These are phyloP conservation scores for Thinopyrum obtusiflorum DNA, from an alignment of 202 grass and related monocot species.

Conservation along the genomic window DNA sequence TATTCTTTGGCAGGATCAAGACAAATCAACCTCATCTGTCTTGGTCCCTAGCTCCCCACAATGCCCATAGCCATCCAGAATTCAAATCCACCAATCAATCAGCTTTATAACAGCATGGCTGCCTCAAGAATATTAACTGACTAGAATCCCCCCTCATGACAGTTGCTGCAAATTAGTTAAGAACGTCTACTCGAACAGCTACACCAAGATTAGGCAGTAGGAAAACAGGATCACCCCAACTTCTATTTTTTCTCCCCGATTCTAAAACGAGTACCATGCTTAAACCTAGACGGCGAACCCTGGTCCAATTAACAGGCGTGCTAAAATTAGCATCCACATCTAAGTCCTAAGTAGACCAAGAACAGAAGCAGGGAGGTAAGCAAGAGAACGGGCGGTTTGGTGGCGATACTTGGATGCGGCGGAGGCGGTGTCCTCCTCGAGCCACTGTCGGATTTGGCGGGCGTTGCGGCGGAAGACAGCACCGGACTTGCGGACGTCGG, in stretches of 20 bases:
- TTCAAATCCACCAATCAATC: not conserved
- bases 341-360: not conserved
- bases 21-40: not conserved
- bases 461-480: slow-evolving; percentile 82
- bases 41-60: not conserved
- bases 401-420: slow-evolving; percentile 54
- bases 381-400: not conserved
- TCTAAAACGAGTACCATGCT: not conserved
- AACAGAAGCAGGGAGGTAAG: not conserved
- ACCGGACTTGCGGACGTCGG: slow-evolving; percentile 75
- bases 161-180: not conserved
- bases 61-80: not conserved
- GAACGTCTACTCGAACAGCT: not conserved
- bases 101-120: not conserved
- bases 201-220: not conserved
- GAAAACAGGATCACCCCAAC: not conserved
- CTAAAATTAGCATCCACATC: not conserved
- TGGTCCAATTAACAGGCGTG: not conserved
- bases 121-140: not conserved
- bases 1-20: not conserved
- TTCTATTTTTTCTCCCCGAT: not conserved
- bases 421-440: slow-evolving; percentile 74
- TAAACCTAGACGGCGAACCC: not conserved
- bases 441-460: slow-evolving; percentile 82
- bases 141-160: not conserved